These are phyloP conservation scores for Pichiaceae sp. DNA, from an alignment of 1,139 yeast genomes.

Conservation along the genomic window DNA sequence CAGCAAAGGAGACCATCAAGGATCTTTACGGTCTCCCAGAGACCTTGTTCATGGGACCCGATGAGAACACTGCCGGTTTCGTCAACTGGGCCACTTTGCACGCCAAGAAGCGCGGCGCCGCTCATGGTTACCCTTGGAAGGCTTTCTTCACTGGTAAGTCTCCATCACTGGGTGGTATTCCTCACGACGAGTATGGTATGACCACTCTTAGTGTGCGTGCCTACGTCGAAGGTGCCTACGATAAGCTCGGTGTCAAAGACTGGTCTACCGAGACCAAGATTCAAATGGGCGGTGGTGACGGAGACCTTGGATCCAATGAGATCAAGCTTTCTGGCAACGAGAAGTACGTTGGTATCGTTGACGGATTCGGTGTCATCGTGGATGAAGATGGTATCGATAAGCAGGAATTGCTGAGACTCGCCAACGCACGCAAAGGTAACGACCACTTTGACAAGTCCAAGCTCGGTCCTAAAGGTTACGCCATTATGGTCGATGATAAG, in stretches of 20 bases:
- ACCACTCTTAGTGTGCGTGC: conserved; percentile 92
- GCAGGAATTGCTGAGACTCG: conserved; percentile 68
- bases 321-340: conserved; percentile 75
- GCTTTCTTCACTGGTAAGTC: conserved; percentile 96
- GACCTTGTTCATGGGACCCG: conserved; percentile 95
- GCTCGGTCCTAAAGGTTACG: conserved; percentile 68
- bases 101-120: conserved; percentile 85
- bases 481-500: conserved; percentile 79
- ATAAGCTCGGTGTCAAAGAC: conserved; percentile 56
- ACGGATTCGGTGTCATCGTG: conserved; percentile 91
- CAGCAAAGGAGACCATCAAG: conserved; percentile 74
- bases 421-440: conserved; percentile 70
- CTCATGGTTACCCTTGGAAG: conserved; percentile 96
- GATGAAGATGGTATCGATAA: conserved; percentile 89
- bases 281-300: conserved; percentile 99
- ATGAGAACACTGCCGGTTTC: conserved; percentile 93
- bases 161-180: conserved; percentile 91
- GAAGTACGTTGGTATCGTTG: conserved; percentile 80
- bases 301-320: conserved; percentile 95
- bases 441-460: conserved; percentile 58
- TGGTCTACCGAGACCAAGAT: conserved; percentile 57
- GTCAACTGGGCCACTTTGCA: conserved; percentile 99
- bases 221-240: conserved; percentile 82
- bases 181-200: conserved; percentile 98
- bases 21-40: conserved; percentile 81